Evolutionary conservation across 2,329 filamentous ascomycete genomes (phyloP).

Genomic region (Didymella keratinophila): DNA sequence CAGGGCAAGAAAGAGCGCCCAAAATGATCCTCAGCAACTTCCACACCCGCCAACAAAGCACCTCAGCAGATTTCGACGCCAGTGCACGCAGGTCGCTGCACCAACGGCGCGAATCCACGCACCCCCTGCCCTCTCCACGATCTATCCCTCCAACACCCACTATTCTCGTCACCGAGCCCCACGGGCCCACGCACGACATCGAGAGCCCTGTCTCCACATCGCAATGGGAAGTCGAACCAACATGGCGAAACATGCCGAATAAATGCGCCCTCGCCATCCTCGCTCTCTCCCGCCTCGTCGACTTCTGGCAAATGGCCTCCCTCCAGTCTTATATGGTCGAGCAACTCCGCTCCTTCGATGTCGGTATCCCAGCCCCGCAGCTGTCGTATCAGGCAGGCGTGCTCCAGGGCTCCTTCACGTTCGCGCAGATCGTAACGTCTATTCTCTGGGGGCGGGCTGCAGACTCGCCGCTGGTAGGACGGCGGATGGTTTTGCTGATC

Average conservation of each 20-base stretch:
- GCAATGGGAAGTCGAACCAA: constrained; percentile 28
- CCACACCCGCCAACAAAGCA: constrained; percentile 7
- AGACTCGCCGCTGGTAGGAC: constrained; percentile 53
- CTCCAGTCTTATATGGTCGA: constrained; percentile 56
- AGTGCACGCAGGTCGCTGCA: constrained; percentile 20
- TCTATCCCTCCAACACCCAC: constrained; percentile 4
- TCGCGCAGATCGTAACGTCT: constrained; percentile 53
- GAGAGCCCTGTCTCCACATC: neutral
- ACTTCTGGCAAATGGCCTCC: constrained; percentile 56
- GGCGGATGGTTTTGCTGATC: constrained; percentile 10
- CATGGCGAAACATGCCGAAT: constrained; percentile 53
- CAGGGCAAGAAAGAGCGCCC: neutral
- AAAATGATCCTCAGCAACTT: constrained; percentile 14
- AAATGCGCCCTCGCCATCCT: constrained; percentile 52
- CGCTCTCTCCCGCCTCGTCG: constrained; percentile 52
- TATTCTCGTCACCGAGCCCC: constrained; percentile 7
- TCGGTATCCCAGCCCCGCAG: constrained; percentile 56
- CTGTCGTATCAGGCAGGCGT: constrained; percentile 55
- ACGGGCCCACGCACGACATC: constrained; percentile 6
- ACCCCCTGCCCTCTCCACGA: constrained; percentile 5
- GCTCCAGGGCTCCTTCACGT: constrained; percentile 53
- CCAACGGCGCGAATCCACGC: constrained; percentile 13
- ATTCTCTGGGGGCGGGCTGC: constrained; percentile 54
- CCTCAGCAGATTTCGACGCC: constrained; percentile 8
- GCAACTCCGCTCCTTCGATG: constrained; percentile 53